Percentiles rank a stretch among this genome's conserved stretches.
These are phyloP conservation scores for Colletotrichum abscissum DNA, from an alignment of 2,329 filamentous ascomycete genomes.

Conservation along the genomic window DNA sequence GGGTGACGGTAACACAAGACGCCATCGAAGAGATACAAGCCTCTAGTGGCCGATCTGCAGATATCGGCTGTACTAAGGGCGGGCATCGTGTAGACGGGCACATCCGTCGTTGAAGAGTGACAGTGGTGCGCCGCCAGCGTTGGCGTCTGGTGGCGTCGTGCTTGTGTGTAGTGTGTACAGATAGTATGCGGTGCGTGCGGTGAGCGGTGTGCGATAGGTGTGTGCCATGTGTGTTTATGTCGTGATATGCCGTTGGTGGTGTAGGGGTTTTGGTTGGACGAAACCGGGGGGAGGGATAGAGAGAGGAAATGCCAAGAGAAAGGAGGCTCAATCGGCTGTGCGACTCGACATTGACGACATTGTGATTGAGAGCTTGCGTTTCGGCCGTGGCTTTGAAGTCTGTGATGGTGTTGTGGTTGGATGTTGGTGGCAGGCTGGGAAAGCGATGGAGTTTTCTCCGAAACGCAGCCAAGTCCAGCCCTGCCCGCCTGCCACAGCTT, in stretches of 20 bases:
- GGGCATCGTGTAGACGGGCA: slow-evolving; percentile 27
- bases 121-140: background rate
- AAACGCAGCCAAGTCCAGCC: background rate
- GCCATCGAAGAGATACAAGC: slow-evolving; percentile 5
- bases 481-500: background rate
- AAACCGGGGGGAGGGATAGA: background rate
- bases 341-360: background rate
- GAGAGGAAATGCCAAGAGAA: background rate
- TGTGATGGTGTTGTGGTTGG: background rate
- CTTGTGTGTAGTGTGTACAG: background rate
- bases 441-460: background rate
- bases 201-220: background rate
- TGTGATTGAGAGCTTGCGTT: background rate
- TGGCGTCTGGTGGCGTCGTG: background rate
- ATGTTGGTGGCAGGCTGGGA: background rate
- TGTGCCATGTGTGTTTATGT: background rate
- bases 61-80: slow-evolving; percentile 24
- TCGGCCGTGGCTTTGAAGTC: background rate
- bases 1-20: background rate
- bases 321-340: background rate
- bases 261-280: background rate
- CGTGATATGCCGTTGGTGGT: background rate
- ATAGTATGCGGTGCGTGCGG: background rate
- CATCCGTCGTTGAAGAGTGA: slow-evolving; percentile 2
- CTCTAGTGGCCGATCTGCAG: slow-evolving; percentile 32